Evolutionary conservation across 257 asterid genomes (phyloP), one percentile per base, ranked within the genome.

Genomic region (Misopates orontium): DNA sequence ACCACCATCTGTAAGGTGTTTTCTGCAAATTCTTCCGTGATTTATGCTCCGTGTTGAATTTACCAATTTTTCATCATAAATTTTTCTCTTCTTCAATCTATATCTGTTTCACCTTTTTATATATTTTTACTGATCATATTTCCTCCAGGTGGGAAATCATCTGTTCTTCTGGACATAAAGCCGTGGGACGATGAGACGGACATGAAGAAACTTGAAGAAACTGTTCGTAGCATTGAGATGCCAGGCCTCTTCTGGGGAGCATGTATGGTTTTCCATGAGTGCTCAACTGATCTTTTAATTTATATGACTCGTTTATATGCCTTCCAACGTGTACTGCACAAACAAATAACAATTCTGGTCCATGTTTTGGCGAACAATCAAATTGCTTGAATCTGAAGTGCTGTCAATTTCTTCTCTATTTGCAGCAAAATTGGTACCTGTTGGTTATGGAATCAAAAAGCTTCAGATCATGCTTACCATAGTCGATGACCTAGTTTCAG

Each of bases 181-280:
- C 99, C 99, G 4, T 90, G 99, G 99, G 97, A 90, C 73, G 99
- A 90, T 58, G 99, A 90, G 84, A 93, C 99, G 0, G 99, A 93
- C 85, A 87, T 90, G 96, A 93, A 87, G 88, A 82, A 83, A 73
- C 79, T 93, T 28, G 97, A 93, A 74, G 99, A 87, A 78, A 71
- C 87, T 63, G 96, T 93, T 57, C 95, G 99, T 25, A 66, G 83
- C 49, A 44, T 93, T 62, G 78, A 90, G 71, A 49, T 77, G 81
- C 80, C 75, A 0, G 99, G 99, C 41, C 97, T 93, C 67, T 66
- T 84, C 0, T 93, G 99, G 99, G 99, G 97, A 83, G 99, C 99
- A 79, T 90, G 98, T 93, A 90, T 23, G 96, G 36, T 68, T 28
- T 45, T 51, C 11, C 17, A 4, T 31, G 2, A 16, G 20, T 66